Percentiles rank a stretch among this genome's conserved stretches.
phyloP scores from a whole-genome alignment of 2,329 filamentous ascomycete genomes.

The Chrysoporthe puriensis region DNA sequence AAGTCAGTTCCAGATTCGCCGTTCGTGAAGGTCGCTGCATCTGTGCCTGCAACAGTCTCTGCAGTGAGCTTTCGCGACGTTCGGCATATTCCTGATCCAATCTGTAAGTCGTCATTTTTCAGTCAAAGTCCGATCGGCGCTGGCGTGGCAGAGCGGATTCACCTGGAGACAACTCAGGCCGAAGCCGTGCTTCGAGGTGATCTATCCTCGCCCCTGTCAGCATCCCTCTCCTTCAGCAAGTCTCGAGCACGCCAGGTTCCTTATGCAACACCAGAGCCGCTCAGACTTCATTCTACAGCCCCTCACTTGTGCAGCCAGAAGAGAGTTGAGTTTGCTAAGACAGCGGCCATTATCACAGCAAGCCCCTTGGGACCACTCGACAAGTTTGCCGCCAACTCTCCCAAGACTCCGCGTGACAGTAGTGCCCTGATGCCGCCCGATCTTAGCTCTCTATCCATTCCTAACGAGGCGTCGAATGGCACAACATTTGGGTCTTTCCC shows the following conservation, averaged over 20 bases:
- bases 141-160: constrained; percentile 31
- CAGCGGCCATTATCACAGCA: constrained; percentile 55
- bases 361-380: constrained; percentile 63
- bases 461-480: constrained; percentile 43
- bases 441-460: constrained; percentile 82
- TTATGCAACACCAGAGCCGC: constrained; percentile 38
- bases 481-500: constrained; percentile 45
- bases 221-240: constrained; percentile 42
- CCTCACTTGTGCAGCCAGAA: constrained; percentile 39
- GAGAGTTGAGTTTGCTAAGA: constrained; percentile 54
- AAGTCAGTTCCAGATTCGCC: constrained; percentile 29
- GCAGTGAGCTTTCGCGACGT: constrained; percentile 38
- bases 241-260: constrained; percentile 40
- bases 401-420: constrained; percentile 77
- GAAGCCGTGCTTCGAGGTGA: constrained; percentile 33
- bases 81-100: constrained; percentile 34
- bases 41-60: constrained; percentile 45
- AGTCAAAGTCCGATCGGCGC: constrained; percentile 37
- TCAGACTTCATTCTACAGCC: constrained; percentile 32
- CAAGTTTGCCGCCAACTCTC: constrained; percentile 57
- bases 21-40: constrained; percentile 27
- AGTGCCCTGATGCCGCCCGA: constrained; percentile 70
- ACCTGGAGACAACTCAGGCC: constrained; percentile 35
- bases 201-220: constrained; percentile 33
- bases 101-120: constrained; percentile 52